Evolutionary conservation across 164 flowering plant species (phyloP).

Genomic region (Annona cherimola): DNA sequence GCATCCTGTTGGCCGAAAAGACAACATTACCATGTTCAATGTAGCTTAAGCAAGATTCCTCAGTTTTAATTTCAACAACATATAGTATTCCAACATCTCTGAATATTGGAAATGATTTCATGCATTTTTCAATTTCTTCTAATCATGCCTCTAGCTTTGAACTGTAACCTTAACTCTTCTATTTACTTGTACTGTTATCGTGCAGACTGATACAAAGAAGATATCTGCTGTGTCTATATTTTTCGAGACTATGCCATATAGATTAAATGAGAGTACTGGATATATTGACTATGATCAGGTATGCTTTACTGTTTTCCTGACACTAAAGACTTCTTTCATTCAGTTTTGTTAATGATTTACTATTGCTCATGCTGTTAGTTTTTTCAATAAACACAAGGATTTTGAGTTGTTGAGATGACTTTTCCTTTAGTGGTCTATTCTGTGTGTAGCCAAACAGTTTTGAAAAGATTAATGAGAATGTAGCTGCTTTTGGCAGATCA

Average conservation of each 20-base stretch:
- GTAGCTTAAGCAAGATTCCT: no score
- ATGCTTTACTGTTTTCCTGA: conserved; percentile 1
- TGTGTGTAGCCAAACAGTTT: background rate
- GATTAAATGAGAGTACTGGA: conserved; percentile 77
- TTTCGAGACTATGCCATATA: conserved; percentile 90
- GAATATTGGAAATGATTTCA: background rate
- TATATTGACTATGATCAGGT: conserved; percentile 82
- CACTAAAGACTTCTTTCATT: background rate
- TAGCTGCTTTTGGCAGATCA: background rate
- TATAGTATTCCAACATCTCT: background rate
- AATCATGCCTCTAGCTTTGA: background rate
- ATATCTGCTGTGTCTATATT: conserved; percentile 89
- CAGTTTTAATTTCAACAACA: background rate
- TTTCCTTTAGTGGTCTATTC: background rate
- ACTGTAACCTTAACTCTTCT: background rate
- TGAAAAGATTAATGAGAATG: background rate
- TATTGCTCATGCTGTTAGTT: no score
- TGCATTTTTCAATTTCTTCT: background rate
- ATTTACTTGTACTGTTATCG: background rate
- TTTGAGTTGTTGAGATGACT: background rate
- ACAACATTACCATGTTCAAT: background rate
- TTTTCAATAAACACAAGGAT: no score
- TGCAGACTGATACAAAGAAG: conserved; percentile 77
- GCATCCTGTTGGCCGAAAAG: background rate
- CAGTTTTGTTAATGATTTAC: background rate